Conservation (phyloP, 257 asterid species). For the Mentha longifolia region DNA sequence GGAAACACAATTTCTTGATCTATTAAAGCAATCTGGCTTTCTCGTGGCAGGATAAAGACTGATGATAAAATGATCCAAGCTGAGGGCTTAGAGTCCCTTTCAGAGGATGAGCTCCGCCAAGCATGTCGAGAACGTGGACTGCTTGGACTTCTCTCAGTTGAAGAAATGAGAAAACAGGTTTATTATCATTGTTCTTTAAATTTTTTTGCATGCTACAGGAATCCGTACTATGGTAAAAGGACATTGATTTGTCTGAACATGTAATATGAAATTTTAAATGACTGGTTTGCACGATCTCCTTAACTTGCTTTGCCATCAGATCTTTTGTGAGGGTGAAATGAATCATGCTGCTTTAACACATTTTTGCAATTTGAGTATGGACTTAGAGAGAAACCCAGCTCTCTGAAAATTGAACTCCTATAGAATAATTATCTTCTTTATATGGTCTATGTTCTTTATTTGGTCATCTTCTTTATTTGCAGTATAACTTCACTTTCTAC, state of each 20-base stretch:
- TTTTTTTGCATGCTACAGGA: slow-evolving; percentile 25
- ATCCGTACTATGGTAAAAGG: slow-evolving; percentile 16
- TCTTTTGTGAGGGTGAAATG: slow-evolving; percentile 26
- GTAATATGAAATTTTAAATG: slow-evolving; percentile 8
- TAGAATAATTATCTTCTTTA: slow-evolving; percentile 4
- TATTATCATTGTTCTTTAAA: slow-evolving; percentile 7
- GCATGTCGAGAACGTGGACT: slow-evolving; percentile 97
- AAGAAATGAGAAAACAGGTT: slow-evolving; percentile 98
- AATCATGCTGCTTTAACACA: slow-evolving; percentile 12
- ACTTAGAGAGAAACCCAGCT: background rate
- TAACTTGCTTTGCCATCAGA: slow-evolving; percentile 7
- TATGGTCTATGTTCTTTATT: slow-evolving; percentile 15
- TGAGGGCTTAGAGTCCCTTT: slow-evolving; percentile 90
- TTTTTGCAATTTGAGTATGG: background rate
- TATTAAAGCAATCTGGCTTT: slow-evolving; percentile 17
- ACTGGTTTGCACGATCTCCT: slow-evolving; percentile 6
- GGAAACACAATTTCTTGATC: slow-evolving; percentile 18
- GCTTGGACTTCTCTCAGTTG: slow-evolving; percentile 84
- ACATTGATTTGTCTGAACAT: slow-evolving; percentile 19
- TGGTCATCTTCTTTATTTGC: slow-evolving; percentile 10
- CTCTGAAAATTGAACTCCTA: slow-evolving; percentile 19
- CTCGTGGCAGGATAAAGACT: slow-evolving; percentile 67
- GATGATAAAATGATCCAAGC: slow-evolving; percentile 91
- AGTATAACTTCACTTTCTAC: slow-evolving; percentile 14
- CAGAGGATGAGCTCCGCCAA: slow-evolving; percentile 97